Evolutionary conservation across 331 rosid genomes (phyloP).

Genomic region (Quercus lobata): DNA sequence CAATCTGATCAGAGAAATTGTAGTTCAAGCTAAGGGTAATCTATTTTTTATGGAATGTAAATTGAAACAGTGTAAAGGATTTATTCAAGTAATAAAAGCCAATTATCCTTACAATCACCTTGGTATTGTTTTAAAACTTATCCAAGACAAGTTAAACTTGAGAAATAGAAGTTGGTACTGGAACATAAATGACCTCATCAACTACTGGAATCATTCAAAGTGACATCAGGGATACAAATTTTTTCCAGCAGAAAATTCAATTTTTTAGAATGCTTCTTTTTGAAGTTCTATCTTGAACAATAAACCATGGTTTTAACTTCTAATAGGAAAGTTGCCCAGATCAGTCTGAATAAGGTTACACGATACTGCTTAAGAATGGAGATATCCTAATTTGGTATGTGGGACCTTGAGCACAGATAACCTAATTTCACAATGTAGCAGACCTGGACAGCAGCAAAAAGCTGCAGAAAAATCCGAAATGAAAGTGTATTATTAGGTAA

Average conservation of each 20-base stretch:
- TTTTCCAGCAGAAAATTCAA: not conserved
- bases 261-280: not conserved
- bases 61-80: not conserved
- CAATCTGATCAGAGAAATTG: constrained; percentile 23
- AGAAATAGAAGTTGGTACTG: not conserved
- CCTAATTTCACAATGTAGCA: no score
- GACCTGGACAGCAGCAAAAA: no score
- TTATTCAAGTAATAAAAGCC: not conserved
- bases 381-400: no score
- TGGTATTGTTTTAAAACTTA: not conserved
- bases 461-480: no score
- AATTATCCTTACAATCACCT: not conserved
- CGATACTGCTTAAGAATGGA: no score
- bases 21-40: not conserved
- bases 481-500: no score
- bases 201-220: not conserved
- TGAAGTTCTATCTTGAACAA: not conserved
- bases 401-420: no score
- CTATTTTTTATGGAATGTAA: not conserved
- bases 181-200: not conserved
- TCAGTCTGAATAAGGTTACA: no score
- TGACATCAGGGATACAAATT: not conserved
- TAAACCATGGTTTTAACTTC: no score
- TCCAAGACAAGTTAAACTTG: no score
- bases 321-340: no score